Percentiles rank a stretch among this genome's conserved stretches.
These are phyloP conservation scores for Globisporangium parvum DNA, from an alignment of 352 stramenopile genomes.

Conservation along the genomic window DNA sequence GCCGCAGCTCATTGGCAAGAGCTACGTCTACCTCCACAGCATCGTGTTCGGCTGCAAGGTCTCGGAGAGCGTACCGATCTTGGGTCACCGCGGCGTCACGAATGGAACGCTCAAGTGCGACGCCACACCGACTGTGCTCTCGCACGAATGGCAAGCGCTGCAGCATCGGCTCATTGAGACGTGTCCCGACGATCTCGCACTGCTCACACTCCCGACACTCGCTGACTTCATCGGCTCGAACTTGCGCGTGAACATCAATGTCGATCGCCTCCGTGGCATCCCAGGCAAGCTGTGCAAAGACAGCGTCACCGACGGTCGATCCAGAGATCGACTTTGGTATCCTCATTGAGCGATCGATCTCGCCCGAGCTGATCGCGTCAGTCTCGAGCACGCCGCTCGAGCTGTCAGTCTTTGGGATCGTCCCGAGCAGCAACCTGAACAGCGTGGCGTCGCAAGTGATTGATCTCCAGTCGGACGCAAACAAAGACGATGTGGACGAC, in stretches of 20 bases:
- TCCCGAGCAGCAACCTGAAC: conserved; percentile 71
- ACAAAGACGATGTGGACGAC: conserved; percentile 19
- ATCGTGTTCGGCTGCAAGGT: conserved; percentile 63
- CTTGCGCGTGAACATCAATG: conserved; percentile 40
- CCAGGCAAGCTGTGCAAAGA: conserved; percentile 73
- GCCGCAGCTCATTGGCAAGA: conserved; percentile 67
- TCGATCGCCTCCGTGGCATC: conserved; percentile 51
- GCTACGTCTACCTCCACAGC: conserved; percentile 60
- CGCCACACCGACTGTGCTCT: conserved; percentile 53
- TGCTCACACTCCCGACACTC: conserved; percentile 37
- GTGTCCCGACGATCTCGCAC: conserved; percentile 31
- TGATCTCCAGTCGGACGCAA: conserved; percentile 12
- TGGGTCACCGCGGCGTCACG: conserved; percentile 34
- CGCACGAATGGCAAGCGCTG: conserved; percentile 66
- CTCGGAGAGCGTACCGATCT: conserved; percentile 45
- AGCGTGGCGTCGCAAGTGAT: conserved; percentile 54
- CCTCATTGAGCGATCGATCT: conserved; percentile 49
- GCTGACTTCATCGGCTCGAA: conserved; percentile 44
- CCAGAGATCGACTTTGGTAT: conserved; percentile 53
- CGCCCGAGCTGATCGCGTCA: conserved; percentile 35
- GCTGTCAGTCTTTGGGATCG: conserved; percentile 58
- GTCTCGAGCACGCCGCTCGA: conserved; percentile 46
- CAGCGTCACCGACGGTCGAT: conserved; percentile 43
- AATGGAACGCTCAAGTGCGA: conserved; percentile 51
- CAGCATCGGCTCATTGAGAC: conserved; percentile 61